Percentiles rank a stretch among this genome's conserved stretches.
phyloP scores from a whole-genome alignment of 306 rosid species.

The Calophaca sinica region DNA sequence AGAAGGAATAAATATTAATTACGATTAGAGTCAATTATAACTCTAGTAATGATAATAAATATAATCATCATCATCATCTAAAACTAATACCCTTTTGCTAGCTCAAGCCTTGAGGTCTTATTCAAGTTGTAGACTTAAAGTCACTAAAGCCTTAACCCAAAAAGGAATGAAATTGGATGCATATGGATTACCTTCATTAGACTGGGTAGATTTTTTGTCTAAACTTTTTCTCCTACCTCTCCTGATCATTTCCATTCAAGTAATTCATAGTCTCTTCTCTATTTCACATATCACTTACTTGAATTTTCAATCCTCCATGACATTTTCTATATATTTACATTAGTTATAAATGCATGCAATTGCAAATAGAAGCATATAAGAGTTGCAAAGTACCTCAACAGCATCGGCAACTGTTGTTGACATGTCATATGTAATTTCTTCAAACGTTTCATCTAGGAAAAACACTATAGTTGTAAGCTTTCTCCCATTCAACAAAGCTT shows the following conservation, averaged over 20 bases:
- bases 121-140: conserved; percentile 19
- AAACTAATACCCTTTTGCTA: conserved; percentile 17
- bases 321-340: conserved; percentile 11
- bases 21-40: not conserved
- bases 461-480: conserved; percentile 92
- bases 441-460: conserved; percentile 95
- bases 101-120: not conserved
- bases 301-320: conserved; percentile 15
- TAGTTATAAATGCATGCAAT: conserved; percentile 36
- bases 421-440: conserved; percentile 95
- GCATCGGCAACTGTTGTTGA: conserved; percentile 93
- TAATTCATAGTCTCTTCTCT: not conserved
- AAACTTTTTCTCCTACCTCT: conserved; percentile 7
- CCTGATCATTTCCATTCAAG: conserved; percentile 20
- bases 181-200: not conserved
- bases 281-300: conserved; percentile 8
- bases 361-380: conserved; percentile 35
- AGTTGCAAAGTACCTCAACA: conserved; percentile 72
- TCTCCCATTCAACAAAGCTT: conserved; percentile 79
- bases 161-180: conserved; percentile 24
- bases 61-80: conserved; percentile 20
- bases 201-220: conserved; percentile 9
- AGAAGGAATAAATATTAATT: not conserved
- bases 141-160: conserved; percentile 1
- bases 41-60: not conserved